Percentiles rank a stretch among this genome's conserved stretches.
phyloP scores from a whole-genome alignment of 768 basidiomycete species.

The Trichaptum fuscoviolaceum region DNA sequence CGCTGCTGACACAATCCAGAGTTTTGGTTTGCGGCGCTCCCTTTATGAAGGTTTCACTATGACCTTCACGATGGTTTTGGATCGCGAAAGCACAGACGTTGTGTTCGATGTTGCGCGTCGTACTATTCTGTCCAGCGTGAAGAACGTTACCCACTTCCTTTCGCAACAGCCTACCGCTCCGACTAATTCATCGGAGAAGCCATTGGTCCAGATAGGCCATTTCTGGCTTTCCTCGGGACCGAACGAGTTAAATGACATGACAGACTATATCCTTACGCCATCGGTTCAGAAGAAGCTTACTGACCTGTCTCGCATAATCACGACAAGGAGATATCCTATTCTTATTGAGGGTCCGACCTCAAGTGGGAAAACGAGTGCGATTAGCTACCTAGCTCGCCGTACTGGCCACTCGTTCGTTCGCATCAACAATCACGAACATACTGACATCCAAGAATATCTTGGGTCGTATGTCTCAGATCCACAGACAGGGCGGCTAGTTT shows the following conservation, averaged over 20 bases:
- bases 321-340: constrained; percentile 87
- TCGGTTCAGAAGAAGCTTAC: constrained; percentile 94
- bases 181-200: constrained; percentile 37
- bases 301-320: constrained; percentile 87
- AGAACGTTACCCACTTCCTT: constrained; percentile 74
- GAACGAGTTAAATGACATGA: constrained; percentile 51
- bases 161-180: constrained; percentile 60
- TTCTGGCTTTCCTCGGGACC: constrained; percentile 86
- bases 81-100: constrained; percentile 58
- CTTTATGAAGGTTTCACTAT: constrained; percentile 97
- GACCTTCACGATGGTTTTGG: constrained; percentile 96
- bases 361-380: constrained; percentile 93
- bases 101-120: constrained; percentile 69
- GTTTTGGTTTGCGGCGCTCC: constrained; percentile 77
- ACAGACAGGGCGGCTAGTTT: constrained; percentile 86
- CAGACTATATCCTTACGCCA: constrained; percentile 91
- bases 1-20: constrained; percentile 71
- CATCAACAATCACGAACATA: constrained; percentile 99
- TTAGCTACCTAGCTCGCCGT: constrained; percentile 89
- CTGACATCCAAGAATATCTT: constrained; percentile 97
- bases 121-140: constrained; percentile 72
- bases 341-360: constrained; percentile 98
- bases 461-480: constrained; percentile 96
- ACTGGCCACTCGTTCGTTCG: constrained; percentile 95
- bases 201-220: constrained; percentile 81